These are phyloP conservation scores for Trypanosoma congolense DNA, from an alignment of 208 protist genomes.

Conservation along the genomic window DNA sequence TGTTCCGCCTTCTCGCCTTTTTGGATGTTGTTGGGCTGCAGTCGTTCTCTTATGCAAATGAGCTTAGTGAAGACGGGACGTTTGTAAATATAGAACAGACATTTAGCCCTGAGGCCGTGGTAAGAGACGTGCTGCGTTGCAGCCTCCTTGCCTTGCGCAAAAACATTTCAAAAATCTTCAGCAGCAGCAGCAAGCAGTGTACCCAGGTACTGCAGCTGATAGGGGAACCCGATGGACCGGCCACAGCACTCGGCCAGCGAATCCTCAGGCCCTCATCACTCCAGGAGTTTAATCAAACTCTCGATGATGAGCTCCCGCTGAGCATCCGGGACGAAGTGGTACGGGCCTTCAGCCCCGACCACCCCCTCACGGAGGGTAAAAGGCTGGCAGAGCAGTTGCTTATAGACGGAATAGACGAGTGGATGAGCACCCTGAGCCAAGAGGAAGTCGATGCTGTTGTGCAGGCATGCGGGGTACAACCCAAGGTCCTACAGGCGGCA, in stretches of 20 bases:
- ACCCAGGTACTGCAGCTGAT: slow-evolving; percentile 33
- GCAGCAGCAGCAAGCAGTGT: slow-evolving; percentile 32
- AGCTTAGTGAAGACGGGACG: slow-evolving; percentile 29
- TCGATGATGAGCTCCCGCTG: slow-evolving; percentile 46
- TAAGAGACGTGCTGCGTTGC: slow-evolving; percentile 39
- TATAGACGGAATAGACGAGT: slow-evolving; percentile 74
- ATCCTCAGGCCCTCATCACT: slow-evolving; percentile 43
- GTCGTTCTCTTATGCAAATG: slow-evolving; percentile 26
- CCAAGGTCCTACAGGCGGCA: slow-evolving; percentile 38
- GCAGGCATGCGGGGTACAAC: slow-evolving; percentile 66
- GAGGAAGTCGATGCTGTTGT: slow-evolving; percentile 52
- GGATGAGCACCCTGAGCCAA: slow-evolving; percentile 28
- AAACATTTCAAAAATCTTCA: slow-evolving; percentile 51
- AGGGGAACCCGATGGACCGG: slow-evolving; percentile 13
- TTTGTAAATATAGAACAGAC: slow-evolving; percentile 34
- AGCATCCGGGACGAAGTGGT: slow-evolving; percentile 37
- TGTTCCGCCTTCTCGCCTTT: slow-evolving; percentile 80
- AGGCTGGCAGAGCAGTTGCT: slow-evolving; percentile 59
- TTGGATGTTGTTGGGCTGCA: slow-evolving; percentile 78
- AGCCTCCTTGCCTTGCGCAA: slow-evolving; percentile 38
- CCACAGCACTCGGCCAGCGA: slow-evolving; percentile 25
- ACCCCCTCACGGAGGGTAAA: slow-evolving; percentile 2
- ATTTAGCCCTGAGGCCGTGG: slow-evolving; percentile 31
- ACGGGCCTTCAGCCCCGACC: slow-evolving; percentile 34
- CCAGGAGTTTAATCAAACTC: slow-evolving; percentile 25